Evolutionary conservation across 148 eudicot genomes (phyloP).

Genomic region (Camellia japonica): DNA sequence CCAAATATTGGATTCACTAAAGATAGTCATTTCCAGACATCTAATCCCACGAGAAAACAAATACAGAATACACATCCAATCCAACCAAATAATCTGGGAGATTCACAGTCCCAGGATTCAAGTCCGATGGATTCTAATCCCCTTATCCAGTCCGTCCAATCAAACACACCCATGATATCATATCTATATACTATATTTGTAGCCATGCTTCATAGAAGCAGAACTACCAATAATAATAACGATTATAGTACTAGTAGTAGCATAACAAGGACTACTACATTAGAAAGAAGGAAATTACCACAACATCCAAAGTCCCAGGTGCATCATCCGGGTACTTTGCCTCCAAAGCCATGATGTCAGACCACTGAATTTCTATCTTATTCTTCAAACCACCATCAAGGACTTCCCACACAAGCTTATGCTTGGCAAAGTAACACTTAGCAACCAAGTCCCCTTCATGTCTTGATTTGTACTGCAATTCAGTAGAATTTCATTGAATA

Average conservation of each 20-base stretch:
- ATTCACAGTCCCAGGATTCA: too few relatives aligned
- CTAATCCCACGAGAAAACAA: too few relatives aligned
- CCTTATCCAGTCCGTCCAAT: too few relatives aligned
- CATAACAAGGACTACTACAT: background rate
- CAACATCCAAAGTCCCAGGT: conserved; percentile 85
- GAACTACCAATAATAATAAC: too few relatives aligned
- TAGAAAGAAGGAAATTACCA: conserved; percentile 44
- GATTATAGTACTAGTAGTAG: background rate
- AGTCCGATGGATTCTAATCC: too few relatives aligned
- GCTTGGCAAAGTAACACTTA: conserved; percentile 97
- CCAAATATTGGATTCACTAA: too few relatives aligned
- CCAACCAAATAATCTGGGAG: too few relatives aligned
- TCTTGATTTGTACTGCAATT: conserved; percentile 77
- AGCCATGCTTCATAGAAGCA: too few relatives aligned
- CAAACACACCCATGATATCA: too few relatives aligned
- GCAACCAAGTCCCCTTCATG: conserved; percentile 95
- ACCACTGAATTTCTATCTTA: conserved; percentile 98
- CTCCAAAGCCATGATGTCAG: conserved; percentile 88
- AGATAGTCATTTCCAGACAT: too few relatives aligned
- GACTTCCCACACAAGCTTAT: conserved; percentile 98
- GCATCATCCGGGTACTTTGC: conserved; percentile 81
- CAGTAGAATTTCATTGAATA: conserved; percentile 1
- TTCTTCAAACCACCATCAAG: conserved; percentile 96
- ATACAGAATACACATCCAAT: too few relatives aligned
- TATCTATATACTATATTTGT: too few relatives aligned